Evolutionary conservation across 805 yeast genomes (phyloP).

Genomic region (Ogataea sp.): DNA sequence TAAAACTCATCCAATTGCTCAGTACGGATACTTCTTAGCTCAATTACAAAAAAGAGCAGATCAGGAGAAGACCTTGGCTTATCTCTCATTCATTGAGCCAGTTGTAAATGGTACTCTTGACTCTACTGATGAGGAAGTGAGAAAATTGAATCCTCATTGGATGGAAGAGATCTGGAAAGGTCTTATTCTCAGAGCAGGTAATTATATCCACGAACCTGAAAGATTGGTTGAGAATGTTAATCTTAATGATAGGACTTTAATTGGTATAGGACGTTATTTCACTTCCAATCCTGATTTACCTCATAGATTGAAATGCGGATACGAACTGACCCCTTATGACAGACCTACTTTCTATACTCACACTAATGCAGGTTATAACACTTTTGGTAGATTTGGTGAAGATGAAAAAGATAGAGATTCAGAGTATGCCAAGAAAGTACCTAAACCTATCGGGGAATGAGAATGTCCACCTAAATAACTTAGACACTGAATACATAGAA

Average conservation of each 20-base stretch:
- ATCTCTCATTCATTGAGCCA: conserved; percentile 29
- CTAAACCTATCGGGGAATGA: not conserved
- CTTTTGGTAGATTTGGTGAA: conserved; percentile 17
- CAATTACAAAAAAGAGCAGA: conserved; percentile 27
- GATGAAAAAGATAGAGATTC: not conserved
- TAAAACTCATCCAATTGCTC: conserved; percentile 23
- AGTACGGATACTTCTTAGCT: conserved; percentile 23
- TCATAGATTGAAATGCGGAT: conserved; percentile 23
- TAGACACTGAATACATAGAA: not conserved
- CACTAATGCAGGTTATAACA: conserved; percentile 27
- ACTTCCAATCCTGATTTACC: conserved; percentile 32
- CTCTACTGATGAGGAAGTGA: conserved; percentile 1
- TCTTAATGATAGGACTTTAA: conserved; percentile 24
- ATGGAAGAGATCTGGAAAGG: conserved; percentile 30
- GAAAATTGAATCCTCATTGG: conserved; percentile 23
- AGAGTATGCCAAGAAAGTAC: not conserved
- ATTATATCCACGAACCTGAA: not conserved
- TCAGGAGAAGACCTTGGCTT: conserved; percentile 25
- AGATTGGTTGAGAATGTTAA: not conserved
- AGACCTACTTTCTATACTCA: conserved; percentile 29
- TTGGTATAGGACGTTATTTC: conserved; percentile 27
- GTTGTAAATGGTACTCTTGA: conserved; percentile 30
- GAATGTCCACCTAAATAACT: not conserved
- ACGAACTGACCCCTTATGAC: conserved; percentile 24
- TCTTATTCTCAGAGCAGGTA: conserved; percentile 18